Conservation (phyloP, 164 flowering plant genomes). For the Dillenia turbinata region DNA sequence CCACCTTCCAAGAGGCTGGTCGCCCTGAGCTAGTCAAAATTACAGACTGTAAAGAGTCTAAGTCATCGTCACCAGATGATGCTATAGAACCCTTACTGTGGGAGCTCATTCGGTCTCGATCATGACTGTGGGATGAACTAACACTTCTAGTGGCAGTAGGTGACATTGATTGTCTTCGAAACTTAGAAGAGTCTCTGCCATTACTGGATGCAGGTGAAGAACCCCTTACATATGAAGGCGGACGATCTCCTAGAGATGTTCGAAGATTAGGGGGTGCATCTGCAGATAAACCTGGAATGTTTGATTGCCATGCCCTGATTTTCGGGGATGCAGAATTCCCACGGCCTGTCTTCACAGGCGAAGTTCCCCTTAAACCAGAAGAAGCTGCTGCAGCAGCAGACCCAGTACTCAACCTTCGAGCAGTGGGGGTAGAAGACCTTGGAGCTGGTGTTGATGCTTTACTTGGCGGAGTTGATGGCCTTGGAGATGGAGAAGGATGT, state of each 20-base stretch:
- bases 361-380: constrained; percentile 56
- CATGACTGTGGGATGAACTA: constrained; percentile 72
- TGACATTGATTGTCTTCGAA: constrained; percentile 75
- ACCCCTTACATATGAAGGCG: constrained; percentile 84
- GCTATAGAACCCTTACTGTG: constrained; percentile 80
- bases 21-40: constrained; percentile 37
- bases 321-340: constrained; percentile 92
- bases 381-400: constrained; percentile 41
- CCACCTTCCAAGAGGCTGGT: constrained; percentile 34
- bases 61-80: constrained; percentile 91
- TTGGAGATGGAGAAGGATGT: constrained; percentile 52
- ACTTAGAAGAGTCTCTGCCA: constrained; percentile 49
- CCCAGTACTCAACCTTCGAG: constrained; percentile 65
- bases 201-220: constrained; percentile 91
- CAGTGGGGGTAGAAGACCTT: constrained; percentile 70
- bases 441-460: constrained; percentile 57
- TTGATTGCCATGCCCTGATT: constrained; percentile 79
- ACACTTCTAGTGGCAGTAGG: constrained; percentile 86
- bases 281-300: constrained; percentile 83
- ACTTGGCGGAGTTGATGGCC: constrained; percentile 72
- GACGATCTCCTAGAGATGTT: constrained; percentile 85
- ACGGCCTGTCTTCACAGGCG: constrained; percentile 63
- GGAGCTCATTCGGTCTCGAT: constrained; percentile 63
- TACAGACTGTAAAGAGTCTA: constrained; percentile 67
- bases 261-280: constrained; percentile 97